Percentiles rank a stretch among this genome's conserved stretches.
These are phyloP conservation scores for Effrenium voratum DNA, from an alignment of 73 alveolate genomes.

Conservation along the genomic window DNA sequence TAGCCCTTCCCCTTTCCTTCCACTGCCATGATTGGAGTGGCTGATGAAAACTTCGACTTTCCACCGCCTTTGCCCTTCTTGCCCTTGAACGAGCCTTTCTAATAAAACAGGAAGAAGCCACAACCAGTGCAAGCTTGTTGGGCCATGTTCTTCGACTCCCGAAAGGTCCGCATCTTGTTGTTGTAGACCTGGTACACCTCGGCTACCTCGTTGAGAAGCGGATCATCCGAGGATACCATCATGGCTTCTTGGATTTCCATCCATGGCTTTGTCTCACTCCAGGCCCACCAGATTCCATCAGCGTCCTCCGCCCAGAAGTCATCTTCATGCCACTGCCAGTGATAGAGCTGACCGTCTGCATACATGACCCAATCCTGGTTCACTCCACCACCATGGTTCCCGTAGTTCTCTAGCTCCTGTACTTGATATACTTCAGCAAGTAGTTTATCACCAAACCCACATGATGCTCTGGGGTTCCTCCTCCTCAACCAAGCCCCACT, in stretches of 20 bases:
- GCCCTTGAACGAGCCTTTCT: background rate
- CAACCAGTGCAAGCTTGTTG: background rate
- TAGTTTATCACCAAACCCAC: background rate
- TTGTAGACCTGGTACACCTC: background rate
- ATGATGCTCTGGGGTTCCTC: background rate
- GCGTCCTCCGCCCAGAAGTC: constrained; percentile 45
- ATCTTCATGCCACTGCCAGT: constrained; percentile 24
- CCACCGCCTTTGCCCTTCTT: constrained; percentile 13
- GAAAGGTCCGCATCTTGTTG: background rate
- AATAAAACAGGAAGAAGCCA: background rate
- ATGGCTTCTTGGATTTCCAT: background rate
- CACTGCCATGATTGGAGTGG: too few species aligned
- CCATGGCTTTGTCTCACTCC: constrained; percentile 39
- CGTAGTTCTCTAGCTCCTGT: too few species aligned
- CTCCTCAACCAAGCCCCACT: constrained; percentile 17
- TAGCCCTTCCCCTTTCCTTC: background rate
- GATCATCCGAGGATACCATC: background rate
- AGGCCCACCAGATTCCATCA: constrained; percentile 2
- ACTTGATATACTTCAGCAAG: background rate
- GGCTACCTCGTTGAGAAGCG: background rate
- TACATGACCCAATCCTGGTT: too few species aligned
- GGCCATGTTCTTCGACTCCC: background rate
- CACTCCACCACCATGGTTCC: background rate
- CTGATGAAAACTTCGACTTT: too few species aligned
- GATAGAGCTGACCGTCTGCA: constrained; percentile 3